Base-by-base conservation (phyloP, 495 filamentous ascomycete species). In the Trichoderma orchidacearum region DNA sequence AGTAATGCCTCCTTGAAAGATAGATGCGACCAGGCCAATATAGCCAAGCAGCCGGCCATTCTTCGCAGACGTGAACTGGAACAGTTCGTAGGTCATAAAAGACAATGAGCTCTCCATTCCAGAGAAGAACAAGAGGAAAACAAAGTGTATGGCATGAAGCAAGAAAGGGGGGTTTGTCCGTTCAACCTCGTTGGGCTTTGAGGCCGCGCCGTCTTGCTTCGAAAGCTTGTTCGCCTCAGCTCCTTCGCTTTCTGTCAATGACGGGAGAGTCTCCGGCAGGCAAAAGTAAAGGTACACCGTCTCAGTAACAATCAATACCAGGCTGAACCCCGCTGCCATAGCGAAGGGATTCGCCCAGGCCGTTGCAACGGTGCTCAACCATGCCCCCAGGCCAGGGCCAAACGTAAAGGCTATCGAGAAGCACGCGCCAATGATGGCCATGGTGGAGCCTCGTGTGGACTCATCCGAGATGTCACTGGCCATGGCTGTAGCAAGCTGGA, bases 401-500 rank as follows among this genome's bases (percentile, higher is more conserved):
- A 93, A 94, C 1, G 94, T 97, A 66, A 99, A 99, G 12, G 93
- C 91, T 61, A 99, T 87, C 53, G 86, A 91, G 74, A 99, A 99
- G 70, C 94, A 97, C 34, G 84, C 92, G 31, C 93, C 93, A 13
- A 99, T 90, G 36, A 97, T 76, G 13, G 93, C 93, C 85, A 99
- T 96, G 29, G 94, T 95, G 15, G 87, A 83, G 1, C 90, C 89
- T 25, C 93, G 80, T 56, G 81, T 85, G 48, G 79, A 77, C 54
- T 87, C 82, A 62, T 93, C 89, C 56, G 87, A 93, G 57, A 99
- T 87, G 70, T 99, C 93, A 7, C 93, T 94, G 11, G 94, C 93
- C 63, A 99, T 99, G 36, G 94, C 94, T 55, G 89, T 90, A 18
- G 94, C 94, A 2, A 99, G 75, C 71, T 99, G 93, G 0, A 99